Evolutionary conservation across 1,139 yeast genomes (phyloP), one percentile per base, ranked within the genome.

Genomic region (Suhomyces maxii): DNA sequence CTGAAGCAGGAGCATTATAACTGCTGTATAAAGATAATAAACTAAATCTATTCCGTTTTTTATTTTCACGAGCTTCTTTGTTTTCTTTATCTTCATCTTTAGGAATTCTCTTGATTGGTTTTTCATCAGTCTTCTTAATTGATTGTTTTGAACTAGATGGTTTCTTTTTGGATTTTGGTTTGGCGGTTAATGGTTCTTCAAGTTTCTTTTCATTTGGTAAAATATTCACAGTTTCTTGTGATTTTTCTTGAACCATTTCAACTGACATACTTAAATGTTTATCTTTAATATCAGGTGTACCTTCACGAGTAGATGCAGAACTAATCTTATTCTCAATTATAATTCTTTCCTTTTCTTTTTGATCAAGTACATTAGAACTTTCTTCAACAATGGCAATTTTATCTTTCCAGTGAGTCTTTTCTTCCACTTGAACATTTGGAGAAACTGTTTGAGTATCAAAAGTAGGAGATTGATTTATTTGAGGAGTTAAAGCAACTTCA

Each of bases 21-120:
- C 64, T 65, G 42, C 70, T 66, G 62, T 80, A 80, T 56, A 80
- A 77, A 3, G 82, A 77, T 40, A 80, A 68, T 50, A 79, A 62
- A 61, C 83, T 79, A 58, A 79, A 80, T 52, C 85, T 58, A 56
- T 76, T 76, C 40, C 70, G 68, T 55, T 73, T 77, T 58, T 73
- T 73, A 34, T 59, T 57, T 37, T 71, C 75, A 44, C 61, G 43
- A n/a, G 32, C 37, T 18, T 46, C 50, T 42, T 58, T 65, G 46
- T 57, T 61, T 33, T 64, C 72, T 43, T 64, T 64, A 49, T 63
- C 56, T n/a, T 49, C 45, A 34, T 53, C 58, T 36, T 36, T 49
- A 14, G 44, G 18, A 9, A 42, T 28, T 46, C 53, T 48, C 43
- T 47, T 41, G 26, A 40, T 31, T 3, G 39, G 30, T 28, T 28